A percentile compares a stretch with the other conserved stretches of the same genome.
These are phyloP conservation scores for Phytophthora foliorum DNA, from an alignment of 352 stramenopile species.

Conservation along the genomic window DNA sequence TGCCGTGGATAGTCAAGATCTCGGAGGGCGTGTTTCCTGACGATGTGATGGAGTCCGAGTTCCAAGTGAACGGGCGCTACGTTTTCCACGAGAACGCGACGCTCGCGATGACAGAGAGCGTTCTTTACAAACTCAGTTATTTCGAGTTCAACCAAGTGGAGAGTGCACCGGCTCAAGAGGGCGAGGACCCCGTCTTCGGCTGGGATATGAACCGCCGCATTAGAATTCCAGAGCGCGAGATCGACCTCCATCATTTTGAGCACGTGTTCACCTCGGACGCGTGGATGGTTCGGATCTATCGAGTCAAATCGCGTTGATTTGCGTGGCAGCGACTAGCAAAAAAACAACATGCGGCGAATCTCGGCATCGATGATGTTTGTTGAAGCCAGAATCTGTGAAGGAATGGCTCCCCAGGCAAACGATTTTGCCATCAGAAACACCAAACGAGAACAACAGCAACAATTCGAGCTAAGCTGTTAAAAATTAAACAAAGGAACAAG, in stretches of 20 bases:
- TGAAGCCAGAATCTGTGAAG: no score
- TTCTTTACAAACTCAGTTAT: constrained; percentile 95
- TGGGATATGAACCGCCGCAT: constrained; percentile 80
- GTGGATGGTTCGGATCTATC: constrained; percentile 95
- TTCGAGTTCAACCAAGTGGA: constrained; percentile 72
- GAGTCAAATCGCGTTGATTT: constrained; percentile 55
- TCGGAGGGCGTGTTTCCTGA: constrained; percentile 87
- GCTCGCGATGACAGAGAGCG: constrained; percentile 82
- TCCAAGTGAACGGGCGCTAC: constrained; percentile 75
- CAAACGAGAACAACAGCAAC: background rate
- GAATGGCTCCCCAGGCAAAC: background rate
- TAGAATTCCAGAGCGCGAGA: constrained; percentile 65
- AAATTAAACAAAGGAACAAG: constrained; percentile 45
- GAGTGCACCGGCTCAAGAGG: constrained; percentile 23
- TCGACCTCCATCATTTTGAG: constrained; percentile 88
- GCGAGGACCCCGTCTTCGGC: constrained; percentile 42
- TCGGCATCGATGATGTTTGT: background rate
- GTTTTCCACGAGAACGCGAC: constrained; percentile 79
- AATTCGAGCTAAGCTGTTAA: constrained; percentile 25
- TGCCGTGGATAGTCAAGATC: constrained; percentile 95
- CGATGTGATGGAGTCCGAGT: constrained; percentile 88
- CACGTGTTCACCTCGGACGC: constrained; percentile 93
- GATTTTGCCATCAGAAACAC: background rate
- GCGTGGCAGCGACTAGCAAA: background rate
- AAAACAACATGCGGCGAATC: background rate